Evolutionary conservation across 2,329 filamentous ascomycete species (phyloP), one percentile per base, ranked within the genome.

Genomic region (Trichoderma sp.): DNA sequence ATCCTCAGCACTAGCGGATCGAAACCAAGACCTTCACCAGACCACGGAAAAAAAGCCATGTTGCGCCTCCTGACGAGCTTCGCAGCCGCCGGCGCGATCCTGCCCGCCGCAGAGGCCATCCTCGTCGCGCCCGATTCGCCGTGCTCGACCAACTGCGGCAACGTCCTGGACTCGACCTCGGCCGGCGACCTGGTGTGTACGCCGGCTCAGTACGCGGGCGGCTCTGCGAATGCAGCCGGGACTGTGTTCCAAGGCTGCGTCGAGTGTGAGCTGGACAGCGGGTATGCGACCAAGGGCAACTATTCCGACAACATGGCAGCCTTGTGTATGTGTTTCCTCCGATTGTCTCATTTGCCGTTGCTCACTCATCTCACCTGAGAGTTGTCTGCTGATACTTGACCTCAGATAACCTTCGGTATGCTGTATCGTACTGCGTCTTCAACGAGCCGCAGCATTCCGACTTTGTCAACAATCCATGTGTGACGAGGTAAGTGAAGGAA

Each of bases 381-480:
- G 73, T 70, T 30, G 3, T 3, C 10, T 39, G 34, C 72, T 68
- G 6, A 28, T 62, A 41, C 39, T 41, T 9, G 17, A 59, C 30
- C 50, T 4, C 45, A 88, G 85, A 87, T 68, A 88, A 88, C 68
- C 68, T 88, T 60, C 80, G 86, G 71, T 88, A 81, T 70, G 79
- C 84, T 6, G 68, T 82, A 1, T 82, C 82, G 1, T 81, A 81
- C 69, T 89, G 87, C 70, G 69, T 88, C 0, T 88, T 80, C 66
- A 82, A 82, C 2, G 72, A 74, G 6, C 81, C 81, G 0, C 74
- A 78, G 34, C 81, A 83, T 62, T 69, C 77, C 1, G 68, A 79
- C 12, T 71, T 77, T 12, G 73, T 73, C 2, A 74, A 77, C 63
- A 82, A 75, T 12, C 84, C 82, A 9, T 85, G 86, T 68, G 74